These are phyloP conservation scores for Ceratocystis papillata DNA, from an alignment of 2,329 filamentous ascomycete genomes.

Conservation along the genomic window DNA sequence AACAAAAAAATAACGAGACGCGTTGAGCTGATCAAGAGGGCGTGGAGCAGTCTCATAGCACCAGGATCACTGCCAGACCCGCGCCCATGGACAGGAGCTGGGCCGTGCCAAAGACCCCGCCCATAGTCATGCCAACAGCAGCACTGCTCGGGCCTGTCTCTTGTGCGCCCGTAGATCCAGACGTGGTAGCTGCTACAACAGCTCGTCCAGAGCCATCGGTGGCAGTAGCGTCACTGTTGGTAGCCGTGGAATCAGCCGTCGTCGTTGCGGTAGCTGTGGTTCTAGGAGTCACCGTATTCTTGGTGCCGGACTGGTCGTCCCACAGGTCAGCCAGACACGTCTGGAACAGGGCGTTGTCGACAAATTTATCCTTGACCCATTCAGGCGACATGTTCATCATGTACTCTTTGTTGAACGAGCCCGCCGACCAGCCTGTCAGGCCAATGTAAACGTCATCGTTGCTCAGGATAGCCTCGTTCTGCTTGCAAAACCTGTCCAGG, in stretches of 20 bases:
- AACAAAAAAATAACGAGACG: background rate
- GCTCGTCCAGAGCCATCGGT: background rate
- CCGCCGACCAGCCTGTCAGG: slow-evolving; percentile 39
- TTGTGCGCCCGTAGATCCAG: background rate
- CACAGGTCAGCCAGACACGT: slow-evolving; percentile 27
- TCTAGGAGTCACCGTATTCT: background rate
- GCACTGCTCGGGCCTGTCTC: background rate
- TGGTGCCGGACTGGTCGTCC: background rate
- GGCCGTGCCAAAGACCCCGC: background rate
- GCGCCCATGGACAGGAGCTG: background rate
- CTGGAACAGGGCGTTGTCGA: slow-evolving; percentile 27
- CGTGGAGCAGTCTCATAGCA: background rate
- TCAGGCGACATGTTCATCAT: slow-evolving; percentile 37
- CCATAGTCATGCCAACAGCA: background rate
- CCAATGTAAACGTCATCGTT: slow-evolving; percentile 41
- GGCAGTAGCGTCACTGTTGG: background rate
- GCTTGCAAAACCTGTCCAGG: slow-evolving; percentile 37
- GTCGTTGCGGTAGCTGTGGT: background rate
- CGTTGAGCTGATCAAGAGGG: background rate
- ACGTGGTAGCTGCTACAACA: background rate
- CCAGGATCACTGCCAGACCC: background rate
- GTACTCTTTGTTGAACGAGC: slow-evolving; percentile 36
- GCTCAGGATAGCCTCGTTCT: slow-evolving; percentile 38
- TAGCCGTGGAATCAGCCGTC: background rate
- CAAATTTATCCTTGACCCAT: slow-evolving; percentile 27